Evolutionary conservation across 2,329 filamentous ascomycete genomes (phyloP).

Genomic region (Botrytis pseudocinerea): DNA sequence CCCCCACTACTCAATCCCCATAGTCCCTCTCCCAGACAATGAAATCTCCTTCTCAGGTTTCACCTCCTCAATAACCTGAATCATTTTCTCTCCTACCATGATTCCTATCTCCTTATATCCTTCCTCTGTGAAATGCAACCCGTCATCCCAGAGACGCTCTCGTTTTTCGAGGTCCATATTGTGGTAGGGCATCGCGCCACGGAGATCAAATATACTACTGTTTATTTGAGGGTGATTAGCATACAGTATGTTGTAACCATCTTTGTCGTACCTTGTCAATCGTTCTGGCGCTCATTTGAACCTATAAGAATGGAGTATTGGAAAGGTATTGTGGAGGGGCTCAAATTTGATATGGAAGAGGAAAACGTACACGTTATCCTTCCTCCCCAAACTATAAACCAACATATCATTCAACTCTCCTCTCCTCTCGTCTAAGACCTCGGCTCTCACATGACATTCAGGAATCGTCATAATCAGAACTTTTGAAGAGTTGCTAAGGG

Average conservation of each 20-base stretch:
- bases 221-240: background rate
- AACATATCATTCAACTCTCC: slow-evolving; percentile 55
- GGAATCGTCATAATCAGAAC: slow-evolving; percentile 64
- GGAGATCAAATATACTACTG: slow-evolving; percentile 58
- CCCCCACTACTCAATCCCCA: slow-evolving; percentile 1
- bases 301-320: background rate
- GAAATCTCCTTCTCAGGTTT: slow-evolving; percentile 6
- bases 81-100: slow-evolving; percentile 54
- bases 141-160: slow-evolving; percentile 60
- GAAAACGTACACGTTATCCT: slow-evolving; percentile 27
- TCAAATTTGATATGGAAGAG: background rate
- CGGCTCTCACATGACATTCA: slow-evolving; percentile 44
- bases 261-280: background rate
- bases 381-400: slow-evolving; percentile 22
- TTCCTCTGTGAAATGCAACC: slow-evolving; percentile 56
- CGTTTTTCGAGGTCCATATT: slow-evolving; percentile 50
- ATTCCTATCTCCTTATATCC: slow-evolving; percentile 65
- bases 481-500: slow-evolving; percentile 51
- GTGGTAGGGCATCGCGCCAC: slow-evolving; percentile 55
- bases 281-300: background rate
- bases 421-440: slow-evolving; percentile 43
- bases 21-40: background rate
- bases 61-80: slow-evolving; percentile 46
- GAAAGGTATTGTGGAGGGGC: background rate
- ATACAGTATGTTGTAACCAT: background rate